phyloP scores from a whole-genome alignment of 495 filamentous ascomycete species.

The Aspergillus funiculosus region DNA sequence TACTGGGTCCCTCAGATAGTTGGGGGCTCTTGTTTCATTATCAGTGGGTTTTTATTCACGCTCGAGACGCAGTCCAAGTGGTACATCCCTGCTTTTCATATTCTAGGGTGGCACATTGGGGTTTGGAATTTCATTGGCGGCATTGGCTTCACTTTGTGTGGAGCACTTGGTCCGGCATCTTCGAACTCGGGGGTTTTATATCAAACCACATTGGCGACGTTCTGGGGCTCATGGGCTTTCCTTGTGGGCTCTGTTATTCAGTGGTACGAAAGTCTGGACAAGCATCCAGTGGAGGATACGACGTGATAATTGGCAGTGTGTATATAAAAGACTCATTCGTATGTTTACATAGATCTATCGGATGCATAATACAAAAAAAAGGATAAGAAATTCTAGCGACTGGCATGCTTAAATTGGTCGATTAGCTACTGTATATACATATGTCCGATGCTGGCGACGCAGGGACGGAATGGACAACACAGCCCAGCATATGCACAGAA shows the following conservation, averaged over 20 bases:
- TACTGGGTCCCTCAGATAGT: constrained; percentile 68
- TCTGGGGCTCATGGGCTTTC: constrained; percentile 67
- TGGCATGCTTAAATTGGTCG: too few species aligned
- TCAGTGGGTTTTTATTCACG: constrained; percentile 56
- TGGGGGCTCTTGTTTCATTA: constrained; percentile 58
- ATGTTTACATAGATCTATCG: too few species aligned
- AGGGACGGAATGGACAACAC: too few species aligned
- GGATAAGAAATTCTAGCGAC: too few species aligned
- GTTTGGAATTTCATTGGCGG: constrained; percentile 56
- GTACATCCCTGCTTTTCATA: constrained; percentile 52
- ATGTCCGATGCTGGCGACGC: too few species aligned
- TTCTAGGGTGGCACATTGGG: constrained; percentile 60
- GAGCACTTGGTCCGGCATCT: constrained; percentile 54
- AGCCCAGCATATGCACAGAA: too few species aligned
- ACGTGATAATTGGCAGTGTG: too few species aligned
- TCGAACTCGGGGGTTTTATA: constrained; percentile 48
- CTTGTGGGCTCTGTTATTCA: constrained; percentile 59
- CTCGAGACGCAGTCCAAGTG: constrained; percentile 64
- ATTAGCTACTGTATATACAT: too few species aligned
- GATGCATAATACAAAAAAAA: too few species aligned
- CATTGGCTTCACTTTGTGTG: constrained; percentile 63
- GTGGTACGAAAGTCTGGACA: constrained; percentile 60
- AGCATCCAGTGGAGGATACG: constrained; percentile 58
- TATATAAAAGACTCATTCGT: too few species aligned
- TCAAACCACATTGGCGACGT: constrained; percentile 53